Conservation (phyloP, 495 filamentous ascomycete genomes). For the Hyphodiscus hymeniophilus region DNA sequence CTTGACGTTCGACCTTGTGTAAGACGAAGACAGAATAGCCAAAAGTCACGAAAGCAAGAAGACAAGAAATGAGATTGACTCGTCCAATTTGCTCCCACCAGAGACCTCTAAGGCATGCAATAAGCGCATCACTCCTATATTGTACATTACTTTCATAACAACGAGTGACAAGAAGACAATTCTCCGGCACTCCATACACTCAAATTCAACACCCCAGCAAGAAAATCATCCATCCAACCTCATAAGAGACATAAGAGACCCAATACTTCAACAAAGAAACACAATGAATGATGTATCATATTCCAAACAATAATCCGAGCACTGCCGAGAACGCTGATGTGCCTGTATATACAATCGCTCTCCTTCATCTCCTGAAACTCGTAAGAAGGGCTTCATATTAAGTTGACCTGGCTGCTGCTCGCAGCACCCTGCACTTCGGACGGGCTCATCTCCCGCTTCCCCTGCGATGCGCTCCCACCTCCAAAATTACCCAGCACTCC, state of each 20-base stretch:
- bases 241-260: neutral
- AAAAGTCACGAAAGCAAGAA: no score
- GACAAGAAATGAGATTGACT: no score
- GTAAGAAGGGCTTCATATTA: conserved; percentile 9
- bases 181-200: neutral
- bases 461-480: neutral
- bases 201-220: no score
- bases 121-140: neutral
- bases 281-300: neutral
- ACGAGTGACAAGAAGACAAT: neutral
- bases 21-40: no score
- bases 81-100: no score
- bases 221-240: neutral
- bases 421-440: conserved; percentile 2
- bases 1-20: no score
- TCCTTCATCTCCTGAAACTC: neutral
- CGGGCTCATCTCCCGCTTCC: conserved; percentile 17
- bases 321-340: neutral
- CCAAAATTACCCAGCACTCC: neutral
- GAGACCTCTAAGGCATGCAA: neutral
- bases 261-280: neutral
- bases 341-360: neutral
- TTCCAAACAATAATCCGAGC: neutral
- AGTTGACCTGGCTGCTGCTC: conserved; percentile 11
- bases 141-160: neutral